phyloP scores from a whole-genome alignment of 176 grass and related monocot genomes.

The Raddia distichophylla region DNA sequence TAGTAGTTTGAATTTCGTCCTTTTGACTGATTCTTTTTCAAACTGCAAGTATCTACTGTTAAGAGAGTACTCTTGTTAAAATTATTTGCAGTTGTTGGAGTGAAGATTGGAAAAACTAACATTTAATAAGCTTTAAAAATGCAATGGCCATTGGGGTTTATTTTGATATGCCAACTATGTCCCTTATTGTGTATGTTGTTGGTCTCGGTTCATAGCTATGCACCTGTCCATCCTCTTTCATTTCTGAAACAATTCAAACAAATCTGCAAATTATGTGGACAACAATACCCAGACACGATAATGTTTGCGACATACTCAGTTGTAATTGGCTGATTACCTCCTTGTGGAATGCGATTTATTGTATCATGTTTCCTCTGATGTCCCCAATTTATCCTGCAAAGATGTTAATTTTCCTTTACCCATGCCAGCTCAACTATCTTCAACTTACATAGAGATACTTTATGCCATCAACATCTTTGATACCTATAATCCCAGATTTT shows the following conservation, averaged over 20 bases:
- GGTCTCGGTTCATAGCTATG: background rate
- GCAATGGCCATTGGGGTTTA: background rate
- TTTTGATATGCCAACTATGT: background rate
- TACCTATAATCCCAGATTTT: background rate
- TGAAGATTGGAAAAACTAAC: conserved; percentile 13
- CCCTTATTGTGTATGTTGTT: background rate
- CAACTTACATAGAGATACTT: background rate
- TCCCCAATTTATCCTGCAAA: background rate
- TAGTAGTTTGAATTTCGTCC: conserved; percentile 6
- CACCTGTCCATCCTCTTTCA: background rate
- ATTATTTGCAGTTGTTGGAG: conserved; percentile 27
- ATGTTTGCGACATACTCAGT: background rate
- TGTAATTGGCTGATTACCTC: conserved; percentile 5
- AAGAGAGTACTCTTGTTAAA: background rate
- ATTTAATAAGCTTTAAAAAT: conserved; percentile 6
- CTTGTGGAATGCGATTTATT: background rate
- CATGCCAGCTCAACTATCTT: background rate
- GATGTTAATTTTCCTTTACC: conserved; percentile 12
- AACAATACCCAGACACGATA: background rate
- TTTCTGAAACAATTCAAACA: background rate
- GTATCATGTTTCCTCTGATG: background rate
- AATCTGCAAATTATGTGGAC: background rate
- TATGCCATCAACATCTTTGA: background rate
- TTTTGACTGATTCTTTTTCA: conserved; percentile 16
- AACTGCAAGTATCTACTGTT: background rate